Evolutionary conservation across 1,139 yeast genomes (phyloP).

Genomic region (Pichia terricola): DNA sequence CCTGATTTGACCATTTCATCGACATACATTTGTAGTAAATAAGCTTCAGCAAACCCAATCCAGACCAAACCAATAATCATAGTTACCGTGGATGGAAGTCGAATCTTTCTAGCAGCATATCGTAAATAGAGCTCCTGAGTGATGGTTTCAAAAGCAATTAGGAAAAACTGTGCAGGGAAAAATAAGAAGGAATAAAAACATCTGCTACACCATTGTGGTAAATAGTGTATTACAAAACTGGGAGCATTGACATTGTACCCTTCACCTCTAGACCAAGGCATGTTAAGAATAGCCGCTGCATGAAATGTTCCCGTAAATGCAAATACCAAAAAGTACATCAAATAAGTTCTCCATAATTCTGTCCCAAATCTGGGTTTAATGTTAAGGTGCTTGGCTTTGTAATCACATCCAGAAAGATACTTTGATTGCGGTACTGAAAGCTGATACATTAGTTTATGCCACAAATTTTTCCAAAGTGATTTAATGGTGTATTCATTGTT

Average conservation of each 20-base stretch:
- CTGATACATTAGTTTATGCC: conserved; percentile 15
- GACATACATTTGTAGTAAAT: conserved; percentile 9
- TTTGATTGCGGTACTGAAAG: conserved; percentile 12
- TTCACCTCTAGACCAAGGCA: conserved; percentile 9
- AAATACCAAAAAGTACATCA: conserved; percentile 10
- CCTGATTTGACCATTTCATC: conserved; percentile 16
- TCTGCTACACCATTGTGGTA: conserved; percentile 2
- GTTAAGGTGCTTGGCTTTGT: conserved; percentile 1
- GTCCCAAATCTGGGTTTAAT: conserved; percentile 1
- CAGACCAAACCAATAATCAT: conserved; percentile 11
- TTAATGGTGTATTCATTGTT: conserved; percentile 8
- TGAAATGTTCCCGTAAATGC: conserved; percentile 13
- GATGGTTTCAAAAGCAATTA: conserved; percentile 9
- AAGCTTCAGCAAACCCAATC: conserved; percentile 9
- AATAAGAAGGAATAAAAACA: conserved; percentile 14
- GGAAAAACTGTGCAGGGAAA: conserved; percentile 12
- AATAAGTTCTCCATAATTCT: conserved; percentile 5
- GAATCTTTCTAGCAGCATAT: background rate
- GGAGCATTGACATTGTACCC: conserved; percentile 12
- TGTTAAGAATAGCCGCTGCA: conserved; percentile 10
- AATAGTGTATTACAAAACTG: background rate
- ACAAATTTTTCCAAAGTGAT: conserved; percentile 13
- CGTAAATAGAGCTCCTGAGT: conserved; percentile 1
- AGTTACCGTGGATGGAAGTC: conserved; percentile 1
- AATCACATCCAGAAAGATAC: conserved; percentile 3